Base-by-base conservation (phyloP, 1,139 yeast genomes). In the Arxiozyma telluris region DNA sequence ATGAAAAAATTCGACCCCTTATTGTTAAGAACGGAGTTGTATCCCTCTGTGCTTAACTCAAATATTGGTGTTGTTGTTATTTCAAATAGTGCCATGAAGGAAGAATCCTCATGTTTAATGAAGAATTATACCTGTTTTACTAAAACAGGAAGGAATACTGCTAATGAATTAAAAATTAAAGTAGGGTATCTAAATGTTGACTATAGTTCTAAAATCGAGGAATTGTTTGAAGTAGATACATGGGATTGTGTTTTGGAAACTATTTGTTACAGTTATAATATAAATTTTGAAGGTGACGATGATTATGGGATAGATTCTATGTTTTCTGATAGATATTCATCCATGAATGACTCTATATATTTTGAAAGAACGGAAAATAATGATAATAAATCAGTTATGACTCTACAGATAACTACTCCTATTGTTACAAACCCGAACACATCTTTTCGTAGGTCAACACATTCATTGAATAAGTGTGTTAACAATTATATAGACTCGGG, bases 111-210 rank as follows among this genome's bases (percentile, higher is more conserved):
- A 1, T 53, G 62, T 43, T 54, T 67, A 27, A 55, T 66, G 18
- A 55, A 53, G 57, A 58, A 66, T 49, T 66, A 55, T 49, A 49
- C 51, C 5, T 45, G 53, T 2, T 64, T 66, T 41, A 56, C 57
- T 15, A 52, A 57, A 43, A 17, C n/a, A 0, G 63, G 62, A 7
- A 59, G 63, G 51, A 57, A 57, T 41, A 59, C 59, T 39, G 61
- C 64, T 5, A 59, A 65, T 48, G 68, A 65, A 43, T 43, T 67
- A 4, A 68, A 67, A 49, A 54, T 68, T 9, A 67, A 65, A 53
- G 62, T 69, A 1, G 72, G 72, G 0, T 69, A 61, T 50, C 55
- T 65, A 39, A 66, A 69, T 53, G 58, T 58, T 15, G 71, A 65
- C 53, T 66, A 67, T 47, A 61, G 64, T 49, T 66, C 67, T 18